Percentiles rank a stretch among this genome's conserved stretches.
These are phyloP conservation scores for Talaromyces sp. DNA, from an alignment of 2,329 filamentous ascomycete genomes.

Conservation along the genomic window DNA sequence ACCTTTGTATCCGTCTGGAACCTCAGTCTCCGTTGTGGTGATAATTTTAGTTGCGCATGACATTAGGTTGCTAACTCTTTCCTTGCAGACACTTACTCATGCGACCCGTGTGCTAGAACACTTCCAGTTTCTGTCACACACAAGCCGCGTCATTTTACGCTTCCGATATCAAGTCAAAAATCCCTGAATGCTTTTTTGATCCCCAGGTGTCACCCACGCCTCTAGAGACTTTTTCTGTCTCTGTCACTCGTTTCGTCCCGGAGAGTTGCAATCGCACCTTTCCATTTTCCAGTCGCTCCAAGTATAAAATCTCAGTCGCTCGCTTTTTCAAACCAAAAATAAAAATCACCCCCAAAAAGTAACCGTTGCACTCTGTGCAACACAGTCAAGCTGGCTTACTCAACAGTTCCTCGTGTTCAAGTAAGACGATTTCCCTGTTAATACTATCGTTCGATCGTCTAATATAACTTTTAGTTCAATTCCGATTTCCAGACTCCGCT, in stretches of 20 bases:
- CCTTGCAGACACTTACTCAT: background rate
- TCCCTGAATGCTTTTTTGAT: conserved; percentile 32
- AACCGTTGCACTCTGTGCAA: conserved; percentile 41
- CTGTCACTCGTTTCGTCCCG: conserved; percentile 17
- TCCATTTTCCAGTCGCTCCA: conserved; percentile 35
- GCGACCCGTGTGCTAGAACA: background rate
- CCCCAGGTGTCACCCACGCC: conserved; percentile 21
- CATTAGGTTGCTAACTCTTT: background rate
- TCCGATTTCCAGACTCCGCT: conserved; percentile 43
- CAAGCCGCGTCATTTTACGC: background rate
- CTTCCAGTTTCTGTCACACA: background rate
- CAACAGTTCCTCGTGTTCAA: conserved; percentile 42
- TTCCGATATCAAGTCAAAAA: background rate
- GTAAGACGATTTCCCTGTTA: conserved; percentile 29
- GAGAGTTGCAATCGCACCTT: conserved; percentile 27
- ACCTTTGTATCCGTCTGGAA: background rate
- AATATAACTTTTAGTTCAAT: conserved; percentile 29
- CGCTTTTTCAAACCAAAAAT: conserved; percentile 31
- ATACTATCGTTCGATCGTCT: conserved; percentile 10
- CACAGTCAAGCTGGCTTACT: conserved; percentile 48
- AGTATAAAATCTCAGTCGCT: conserved; percentile 42
- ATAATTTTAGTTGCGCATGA: background rate
- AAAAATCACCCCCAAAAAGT: conserved; percentile 24
- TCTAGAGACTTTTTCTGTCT: conserved; percentile 42
- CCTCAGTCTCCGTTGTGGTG: background rate